Evolutionary conservation across 2,329 filamentous ascomycete species (phyloP).

Genomic region (Ambrosiella beaveri): DNA sequence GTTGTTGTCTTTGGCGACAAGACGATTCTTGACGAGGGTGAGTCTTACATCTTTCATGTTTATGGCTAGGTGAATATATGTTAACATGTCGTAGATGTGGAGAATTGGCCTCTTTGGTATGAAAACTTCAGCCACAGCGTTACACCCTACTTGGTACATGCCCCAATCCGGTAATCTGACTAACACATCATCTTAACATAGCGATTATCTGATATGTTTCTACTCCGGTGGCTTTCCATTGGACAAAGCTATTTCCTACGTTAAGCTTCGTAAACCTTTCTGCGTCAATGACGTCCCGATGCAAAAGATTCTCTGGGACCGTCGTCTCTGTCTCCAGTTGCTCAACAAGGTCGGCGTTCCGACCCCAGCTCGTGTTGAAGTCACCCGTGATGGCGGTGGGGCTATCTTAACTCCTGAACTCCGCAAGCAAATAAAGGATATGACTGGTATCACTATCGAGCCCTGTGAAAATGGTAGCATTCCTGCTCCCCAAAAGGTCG

Average conservation of each 20-base stretch:
- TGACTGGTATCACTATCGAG: slow-evolving; percentile 61
- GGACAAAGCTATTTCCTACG: slow-evolving; percentile 93
- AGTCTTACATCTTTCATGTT: slow-evolving; percentile 15
- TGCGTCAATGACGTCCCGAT: slow-evolving; percentile 96
- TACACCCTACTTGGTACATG: not conserved
- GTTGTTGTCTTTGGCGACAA: slow-evolving; percentile 98
- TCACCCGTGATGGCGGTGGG: slow-evolving; percentile 85
- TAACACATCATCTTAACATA: slow-evolving; percentile 16
- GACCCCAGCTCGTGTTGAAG: slow-evolving; percentile 74
- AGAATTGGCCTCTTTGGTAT: slow-evolving; percentile 85
- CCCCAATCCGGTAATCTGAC: not conserved
- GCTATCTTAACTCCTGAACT: slow-evolving; percentile 61
- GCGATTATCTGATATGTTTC: slow-evolving; percentile 91
- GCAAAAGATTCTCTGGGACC: slow-evolving; percentile 94
- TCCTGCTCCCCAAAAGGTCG: slow-evolving; percentile 51
- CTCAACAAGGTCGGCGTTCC: slow-evolving; percentile 80
- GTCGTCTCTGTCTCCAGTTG: slow-evolving; percentile 72
- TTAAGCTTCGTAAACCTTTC: slow-evolving; percentile 81
- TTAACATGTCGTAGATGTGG: slow-evolving; percentile 40
- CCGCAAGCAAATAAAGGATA: slow-evolving; percentile 59
- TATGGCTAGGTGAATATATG: not conserved
- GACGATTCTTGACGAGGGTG: slow-evolving; percentile 84
- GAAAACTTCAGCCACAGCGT: slow-evolving; percentile 16
- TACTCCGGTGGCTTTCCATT: slow-evolving; percentile 95
- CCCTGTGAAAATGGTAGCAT: slow-evolving; percentile 2